These are phyloP conservation scores for Asclepias syriaca DNA, from an alignment of 257 asterid genomes.

Conservation along the genomic window DNA sequence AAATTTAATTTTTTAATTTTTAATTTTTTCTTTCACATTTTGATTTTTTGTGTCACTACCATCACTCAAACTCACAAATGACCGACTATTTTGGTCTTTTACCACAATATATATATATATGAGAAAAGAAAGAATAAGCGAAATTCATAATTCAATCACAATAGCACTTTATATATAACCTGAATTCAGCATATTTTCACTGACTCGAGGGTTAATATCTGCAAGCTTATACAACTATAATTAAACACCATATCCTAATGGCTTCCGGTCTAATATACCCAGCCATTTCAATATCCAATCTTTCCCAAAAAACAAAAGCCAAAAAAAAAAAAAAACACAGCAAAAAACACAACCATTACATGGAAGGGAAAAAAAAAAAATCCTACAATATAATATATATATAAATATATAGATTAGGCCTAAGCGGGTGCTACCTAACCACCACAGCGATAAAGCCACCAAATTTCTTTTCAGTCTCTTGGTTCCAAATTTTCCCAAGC, in stretches of 20 bases:
- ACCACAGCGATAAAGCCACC: constrained; percentile 61
- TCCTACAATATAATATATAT: constrained; percentile 8
- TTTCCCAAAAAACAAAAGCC: background rate
- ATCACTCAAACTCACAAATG: too few relatives aligned
- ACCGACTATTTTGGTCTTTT: too few relatives aligned
- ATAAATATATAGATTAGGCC: constrained; percentile 24
- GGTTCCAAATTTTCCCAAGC: constrained; percentile 10
- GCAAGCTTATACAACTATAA: constrained; percentile 17
- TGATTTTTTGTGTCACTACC: too few relatives aligned
- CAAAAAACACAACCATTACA: constrained; percentile 3
- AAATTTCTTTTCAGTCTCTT: constrained; percentile 10
- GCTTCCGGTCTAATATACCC: constrained; percentile 29
- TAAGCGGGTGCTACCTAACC: constrained; percentile 76
- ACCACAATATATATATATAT: too few relatives aligned
- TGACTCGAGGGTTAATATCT: constrained; percentile 24
- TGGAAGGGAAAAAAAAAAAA: background rate
- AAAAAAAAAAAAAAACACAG: background rate
- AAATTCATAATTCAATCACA: background rate
- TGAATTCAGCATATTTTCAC: constrained; percentile 24
- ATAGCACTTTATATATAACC: constrained; percentile 1
- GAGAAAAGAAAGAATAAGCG: too few relatives aligned
- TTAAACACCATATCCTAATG: constrained; percentile 19
- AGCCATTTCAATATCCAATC: constrained; percentile 18
- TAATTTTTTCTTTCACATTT: too few relatives aligned
- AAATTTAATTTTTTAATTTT: too few relatives aligned